Evolutionary conservation across 805 yeast species (phyloP), one percentile per base, ranked within the genome.

Genomic region (Wickerhamiella alocasiicola): DNA sequence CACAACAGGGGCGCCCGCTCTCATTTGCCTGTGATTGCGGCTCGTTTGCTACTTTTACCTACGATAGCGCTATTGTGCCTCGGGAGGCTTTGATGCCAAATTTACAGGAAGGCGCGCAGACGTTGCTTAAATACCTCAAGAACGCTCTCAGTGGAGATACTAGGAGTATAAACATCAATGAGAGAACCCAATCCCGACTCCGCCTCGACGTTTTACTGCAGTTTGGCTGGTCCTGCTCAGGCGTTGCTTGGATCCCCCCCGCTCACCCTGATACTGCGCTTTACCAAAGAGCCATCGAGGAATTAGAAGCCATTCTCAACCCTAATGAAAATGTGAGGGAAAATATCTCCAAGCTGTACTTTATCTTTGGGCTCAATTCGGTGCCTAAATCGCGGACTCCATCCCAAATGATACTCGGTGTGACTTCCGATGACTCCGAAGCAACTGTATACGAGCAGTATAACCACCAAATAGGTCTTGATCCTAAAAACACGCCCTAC

Each of bases 361-460:
- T n/a, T 3, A n/a, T 16, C 27, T 27, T 20, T 33, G 30, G 28
- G 18, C 19, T 26, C 9, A 16, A 19, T n/a, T n/a, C n/a, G n/a
- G n/a, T n/a, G n/a, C n/a, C n/a, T n/a, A n/a, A n/a, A n/a, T n/a
- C n/a, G 19, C 18, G 19, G 13, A 15, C n/a, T 44, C 53, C 7
- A 39, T 52, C 19, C 43, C 55, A 15, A 21, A 49, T 38, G 19
- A 36, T 44, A 18, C 42, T 50, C 17, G 55, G 56, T 13, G 27
- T 36, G 16, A 31, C 36, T 11, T n/a, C 30, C 9, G 15, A 36
- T 9, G 42, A 58, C 51, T 49, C 63, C 19, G 79, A 74, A 46
- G 62, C 65, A 13, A 55, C 63, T 24, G 60, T 80, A 9, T 63
- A 66, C 11, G 59, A 60, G 15, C 64, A 72, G 29, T 80, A 70